A percentile compares a stretch with the other conserved stretches of the same genome.
phyloP scores from a whole-genome alignment of 75 land plant genomes.

The Isoetes taiwanensis region DNA sequence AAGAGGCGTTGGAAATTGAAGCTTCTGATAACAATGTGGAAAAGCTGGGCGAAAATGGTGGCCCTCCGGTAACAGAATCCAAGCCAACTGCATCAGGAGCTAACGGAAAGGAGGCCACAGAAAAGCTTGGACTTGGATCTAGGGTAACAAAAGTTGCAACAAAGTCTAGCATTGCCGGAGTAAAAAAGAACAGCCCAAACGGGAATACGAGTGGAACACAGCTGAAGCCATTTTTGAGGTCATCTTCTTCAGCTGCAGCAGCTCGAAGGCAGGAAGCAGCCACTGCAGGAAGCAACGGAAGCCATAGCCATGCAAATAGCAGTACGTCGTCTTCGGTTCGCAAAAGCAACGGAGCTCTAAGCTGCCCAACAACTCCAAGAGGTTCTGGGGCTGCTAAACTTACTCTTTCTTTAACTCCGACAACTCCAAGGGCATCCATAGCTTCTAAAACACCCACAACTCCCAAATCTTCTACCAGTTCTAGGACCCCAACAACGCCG shows the following conservation, averaged over 20 bases:
- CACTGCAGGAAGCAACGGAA: not conserved
- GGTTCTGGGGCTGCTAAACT: not conserved
- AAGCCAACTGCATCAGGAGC: too few species aligned
- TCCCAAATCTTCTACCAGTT: not conserved
- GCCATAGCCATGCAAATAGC: constrained; percentile 4
- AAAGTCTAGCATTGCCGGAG: too few species aligned
- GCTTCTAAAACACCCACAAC: not conserved
- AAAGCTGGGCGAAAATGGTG: too few species aligned
- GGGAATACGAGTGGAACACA: too few species aligned
- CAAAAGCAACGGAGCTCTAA: not conserved
- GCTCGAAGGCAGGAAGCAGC: constrained; percentile 10
- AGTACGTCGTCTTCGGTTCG: not conserved
- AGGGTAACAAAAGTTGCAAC: too few species aligned
- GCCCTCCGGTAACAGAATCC: too few species aligned
- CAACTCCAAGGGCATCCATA: not conserved
- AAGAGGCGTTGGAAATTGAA: too few species aligned
- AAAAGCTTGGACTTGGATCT: too few species aligned
- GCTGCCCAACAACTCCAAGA: not conserved
- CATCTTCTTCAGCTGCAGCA: constrained; percentile 13
- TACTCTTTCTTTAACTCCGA: not conserved
- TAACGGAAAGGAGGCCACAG: too few species aligned
- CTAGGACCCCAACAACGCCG: too few species aligned
- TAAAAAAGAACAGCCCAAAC: too few species aligned
- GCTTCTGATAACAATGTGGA: too few species aligned
- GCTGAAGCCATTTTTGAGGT: constrained; percentile 16